Percentiles rank a stretch among this genome's conserved stretches.
Conservation (phyloP, 2,329 filamentous ascomycete genomes). For the Alternaria triticimaculans region DNA sequence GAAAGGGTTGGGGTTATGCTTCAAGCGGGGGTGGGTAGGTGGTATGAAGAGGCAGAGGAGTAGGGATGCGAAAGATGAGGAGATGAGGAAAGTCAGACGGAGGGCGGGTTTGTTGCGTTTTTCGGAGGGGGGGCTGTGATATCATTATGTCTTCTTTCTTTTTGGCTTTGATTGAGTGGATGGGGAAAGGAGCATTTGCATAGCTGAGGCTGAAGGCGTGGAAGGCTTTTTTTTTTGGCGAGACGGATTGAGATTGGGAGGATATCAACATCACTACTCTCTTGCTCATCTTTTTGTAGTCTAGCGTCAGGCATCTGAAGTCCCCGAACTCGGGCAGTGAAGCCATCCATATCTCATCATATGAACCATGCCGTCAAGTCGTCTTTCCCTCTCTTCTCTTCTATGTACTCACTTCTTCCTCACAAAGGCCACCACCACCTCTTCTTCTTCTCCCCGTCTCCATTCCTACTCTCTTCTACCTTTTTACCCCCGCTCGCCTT, state of each 20-base stretch:
- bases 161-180: not conserved
- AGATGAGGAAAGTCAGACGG: not conserved
- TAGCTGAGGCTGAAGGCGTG: too few relatives aligned
- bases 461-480: too few relatives aligned
- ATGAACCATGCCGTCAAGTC: not conserved
- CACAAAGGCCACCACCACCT: too few relatives aligned
- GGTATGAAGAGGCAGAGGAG: not conserved
- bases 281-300: not conserved
- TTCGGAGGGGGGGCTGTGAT: not conserved
- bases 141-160: conserved; percentile 1
- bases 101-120: not conserved
- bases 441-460: not conserved
- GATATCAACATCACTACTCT: conserved; percentile 1
- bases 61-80: not conserved
- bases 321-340: too few relatives aligned
- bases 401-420: too few relatives aligned
- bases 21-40: not conserved
- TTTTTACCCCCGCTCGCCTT: not conserved
- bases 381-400: too few relatives aligned
- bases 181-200: too few relatives aligned
- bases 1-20: not conserved
- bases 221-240: too few relatives aligned
- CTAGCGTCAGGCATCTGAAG: not conserved
- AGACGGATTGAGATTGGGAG: too few relatives aligned
- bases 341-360: not conserved